Evolutionary conservation across 805 yeast species (phyloP).

Genomic region (Candida odintsovae): DNA sequence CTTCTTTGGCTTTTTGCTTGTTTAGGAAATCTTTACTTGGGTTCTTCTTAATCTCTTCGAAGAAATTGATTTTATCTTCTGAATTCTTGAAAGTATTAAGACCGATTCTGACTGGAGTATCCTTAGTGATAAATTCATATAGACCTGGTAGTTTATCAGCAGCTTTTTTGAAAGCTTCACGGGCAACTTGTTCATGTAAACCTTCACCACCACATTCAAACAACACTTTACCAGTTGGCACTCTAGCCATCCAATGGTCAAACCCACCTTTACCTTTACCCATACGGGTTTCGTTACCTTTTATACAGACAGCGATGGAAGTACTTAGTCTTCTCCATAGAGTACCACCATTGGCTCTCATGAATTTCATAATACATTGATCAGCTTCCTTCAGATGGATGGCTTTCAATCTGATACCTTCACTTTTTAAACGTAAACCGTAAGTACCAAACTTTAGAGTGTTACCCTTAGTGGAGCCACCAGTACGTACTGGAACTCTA

Average conservation of each 20-base stretch:
- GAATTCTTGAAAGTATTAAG: conserved; percentile 44
- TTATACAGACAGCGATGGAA: conserved; percentile 85
- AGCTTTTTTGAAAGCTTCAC: conserved; percentile 86
- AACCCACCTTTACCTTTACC: conserved; percentile 99
- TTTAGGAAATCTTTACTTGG: conserved; percentile 66
- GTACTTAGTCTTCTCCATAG: conserved; percentile 79
- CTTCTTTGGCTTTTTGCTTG: conserved; percentile 41
- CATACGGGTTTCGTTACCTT: conserved; percentile 99
- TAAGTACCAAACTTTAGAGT: conserved; percentile 73
- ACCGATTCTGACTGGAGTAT: conserved; percentile 67
- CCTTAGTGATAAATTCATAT: conserved; percentile 72
- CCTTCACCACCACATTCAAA: conserved; percentile 75
- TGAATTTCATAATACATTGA: conserved; percentile 73
- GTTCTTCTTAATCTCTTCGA: conserved; percentile 44
- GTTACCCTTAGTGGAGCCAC: conserved; percentile 90
- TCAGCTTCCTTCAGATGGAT: conserved; percentile 90
- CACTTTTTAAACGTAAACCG: conserved; percentile 84
- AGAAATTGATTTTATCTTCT: conserved; percentile 44
- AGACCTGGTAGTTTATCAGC: conserved; percentile 89
- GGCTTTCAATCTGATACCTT: conserved; percentile 81
- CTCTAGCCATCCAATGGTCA: conserved; percentile 95
- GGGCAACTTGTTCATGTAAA: conserved; percentile 84
- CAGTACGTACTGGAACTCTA: conserved; percentile 87
- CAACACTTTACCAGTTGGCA: conserved; percentile 90
- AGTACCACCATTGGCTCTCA: conserved; percentile 72